Percentiles rank a stretch among this genome's conserved stretches.
phyloP scores from a whole-genome alignment of 257 asterid genomes.

The Solanum etuberosum region DNA sequence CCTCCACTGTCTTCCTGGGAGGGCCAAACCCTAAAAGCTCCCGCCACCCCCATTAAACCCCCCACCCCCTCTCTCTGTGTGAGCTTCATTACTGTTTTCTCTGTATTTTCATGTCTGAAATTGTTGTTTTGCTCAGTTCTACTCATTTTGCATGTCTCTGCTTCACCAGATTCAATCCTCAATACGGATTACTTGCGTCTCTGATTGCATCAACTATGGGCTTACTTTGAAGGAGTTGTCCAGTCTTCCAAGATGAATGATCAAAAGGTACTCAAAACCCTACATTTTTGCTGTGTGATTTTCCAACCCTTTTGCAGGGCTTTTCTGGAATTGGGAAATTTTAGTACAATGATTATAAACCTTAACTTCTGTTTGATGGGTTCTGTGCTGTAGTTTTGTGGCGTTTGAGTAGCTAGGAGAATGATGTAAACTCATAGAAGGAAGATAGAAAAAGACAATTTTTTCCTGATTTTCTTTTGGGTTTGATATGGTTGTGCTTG shows the following conservation, averaged over 20 bases:
- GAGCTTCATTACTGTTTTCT: background rate
- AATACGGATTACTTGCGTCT: background rate
- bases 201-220: background rate
- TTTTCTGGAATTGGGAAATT: background rate
- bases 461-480: background rate
- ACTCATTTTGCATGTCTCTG: background rate
- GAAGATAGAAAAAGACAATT: background rate
- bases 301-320: background rate
- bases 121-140: background rate
- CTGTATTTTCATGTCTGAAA: background rate
- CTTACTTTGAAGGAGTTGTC: background rate
- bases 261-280: background rate
- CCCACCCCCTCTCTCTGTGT: background rate
- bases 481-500: background rate
- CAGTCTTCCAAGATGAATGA: background rate
- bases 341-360: background rate
- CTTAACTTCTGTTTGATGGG: background rate
- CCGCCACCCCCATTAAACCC: background rate
- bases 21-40: conserved; percentile 2
- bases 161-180: background rate
- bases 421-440: background rate
- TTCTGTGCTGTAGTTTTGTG: background rate
- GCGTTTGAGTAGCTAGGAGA: background rate
- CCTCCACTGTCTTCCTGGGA: background rate
- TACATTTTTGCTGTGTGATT: background rate